phyloP scores from a whole-genome alignment of 2,329 filamentous ascomycete genomes.

The Aspergillus tanneri region DNA sequence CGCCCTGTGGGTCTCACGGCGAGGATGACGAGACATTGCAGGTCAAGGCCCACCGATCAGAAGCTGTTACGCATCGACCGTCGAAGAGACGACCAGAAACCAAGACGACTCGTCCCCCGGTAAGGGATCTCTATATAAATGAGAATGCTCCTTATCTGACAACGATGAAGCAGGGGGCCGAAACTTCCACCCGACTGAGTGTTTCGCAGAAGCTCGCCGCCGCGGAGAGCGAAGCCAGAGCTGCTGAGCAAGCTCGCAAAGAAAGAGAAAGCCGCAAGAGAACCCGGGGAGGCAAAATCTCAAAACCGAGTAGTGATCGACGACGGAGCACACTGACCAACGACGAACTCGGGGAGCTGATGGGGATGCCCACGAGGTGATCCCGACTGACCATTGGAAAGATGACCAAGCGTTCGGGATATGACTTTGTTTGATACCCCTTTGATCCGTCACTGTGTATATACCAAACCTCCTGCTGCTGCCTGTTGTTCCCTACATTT shows the following conservation, averaged over 20 bases:
- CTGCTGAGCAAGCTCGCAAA: constrained; percentile 35
- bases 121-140: not conserved
- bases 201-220: constrained; percentile 46
- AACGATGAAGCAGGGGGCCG: constrained; percentile 14
- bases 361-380: constrained; percentile 29
- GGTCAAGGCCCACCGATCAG: constrained; percentile 35
- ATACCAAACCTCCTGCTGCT: constrained; percentile 6
- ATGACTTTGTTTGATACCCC: constrained; percentile 14
- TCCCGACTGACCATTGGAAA: not conserved
- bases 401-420: constrained; percentile 4
- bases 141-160: not conserved
- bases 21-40: constrained; percentile 36
- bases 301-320: constrained; percentile 30
- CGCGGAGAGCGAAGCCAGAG: constrained; percentile 44
- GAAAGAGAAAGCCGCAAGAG: constrained; percentile 38
- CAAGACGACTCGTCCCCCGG: constrained; percentile 25
- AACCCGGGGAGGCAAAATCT: constrained; percentile 30
- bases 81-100: constrained; percentile 29
- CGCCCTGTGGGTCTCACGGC: constrained; percentile 25
- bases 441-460: constrained; percentile 6
- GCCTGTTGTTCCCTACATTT: constrained; percentile 8
- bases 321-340: constrained; percentile 48
- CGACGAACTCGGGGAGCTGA: constrained; percentile 45
- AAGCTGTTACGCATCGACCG: constrained; percentile 30
- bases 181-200: constrained; percentile 30